phyloP scores from a whole-genome alignment of 805 yeast genomes.

The Myxozyma neotropica region DNA sequence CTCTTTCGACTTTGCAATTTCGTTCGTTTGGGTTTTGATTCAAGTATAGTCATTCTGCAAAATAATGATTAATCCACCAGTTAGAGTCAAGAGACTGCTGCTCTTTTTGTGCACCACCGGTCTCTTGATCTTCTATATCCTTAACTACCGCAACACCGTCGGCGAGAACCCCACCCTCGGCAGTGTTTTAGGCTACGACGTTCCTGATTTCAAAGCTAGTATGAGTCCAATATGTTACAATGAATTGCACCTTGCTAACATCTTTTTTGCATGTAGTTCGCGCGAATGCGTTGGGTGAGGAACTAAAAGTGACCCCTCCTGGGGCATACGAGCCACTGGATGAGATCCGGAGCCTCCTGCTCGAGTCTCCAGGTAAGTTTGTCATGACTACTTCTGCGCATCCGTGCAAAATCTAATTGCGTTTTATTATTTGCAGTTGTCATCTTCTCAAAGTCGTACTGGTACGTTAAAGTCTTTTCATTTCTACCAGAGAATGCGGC shows the following conservation, averaged over 20 bases:
- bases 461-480: conserved; percentile 30
- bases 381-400: not conserved
- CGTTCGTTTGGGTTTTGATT: no score
- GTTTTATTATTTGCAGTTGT: conserved; percentile 38
- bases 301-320: not conserved
- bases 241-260: not conserved
- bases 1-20: no score
- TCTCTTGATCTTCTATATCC: not conserved
- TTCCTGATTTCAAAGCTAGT: conserved; percentile 24
- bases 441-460: conserved; percentile 55
- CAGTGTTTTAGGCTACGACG: conserved; percentile 17
- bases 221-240: not conserved
- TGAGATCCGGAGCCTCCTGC: conserved; percentile 18
- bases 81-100: conserved; percentile 5
- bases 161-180: not conserved
- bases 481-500: no score
- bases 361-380: conserved; percentile 26
- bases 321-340: conserved; percentile 18
- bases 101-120: not conserved
- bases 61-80: conserved; percentile 5
- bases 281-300: conserved; percentile 1
- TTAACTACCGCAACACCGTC: conserved; percentile 3
- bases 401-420: not conserved
- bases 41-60: no score
- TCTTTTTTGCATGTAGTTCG: not conserved